Base-by-base conservation (phyloP, 305 asterid species). In the Solanum hybrid region DNA sequence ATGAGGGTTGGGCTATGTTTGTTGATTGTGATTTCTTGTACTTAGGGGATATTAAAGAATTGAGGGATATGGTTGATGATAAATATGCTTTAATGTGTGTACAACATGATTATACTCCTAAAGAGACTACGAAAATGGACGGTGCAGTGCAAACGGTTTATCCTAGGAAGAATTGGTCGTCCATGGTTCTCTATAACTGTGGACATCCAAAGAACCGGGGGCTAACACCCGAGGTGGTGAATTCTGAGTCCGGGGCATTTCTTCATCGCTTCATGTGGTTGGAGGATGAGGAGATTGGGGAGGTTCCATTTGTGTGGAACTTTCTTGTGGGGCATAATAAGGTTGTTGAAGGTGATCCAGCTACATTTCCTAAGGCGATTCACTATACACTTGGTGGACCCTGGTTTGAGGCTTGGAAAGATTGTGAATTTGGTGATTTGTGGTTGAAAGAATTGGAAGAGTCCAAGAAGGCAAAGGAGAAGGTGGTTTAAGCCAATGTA, bases 81-180 rank as follows among this genome's bases (percentile, higher is more conserved):
- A 93, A 92, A 86, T 95, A 92, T 88, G 99, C 97, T 11, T 64
- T 96, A 39, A 97, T 97, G 98, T 97, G 99, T 86, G 98, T 97
- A 9, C 96, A 95, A 87, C 99, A 97, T 90, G 98, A 97, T 89
- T 97, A 97, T 42, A 86, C 98, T 0, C 99, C 99, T 2, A 96
- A 95, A 40, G 99, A 97, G 89, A 96, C 97, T 0, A 96, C 98
- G 4, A 97, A 97, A 85, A 97, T 97, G 98, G 98, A 97, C 57
- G 99, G 98, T 2, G 99, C 97, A 1, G 96, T 96, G 46, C 99
- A 95, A 28, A 96, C 98, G 0, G 91, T 96, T 73, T 97, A 96
- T 91, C 99, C 98, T 2, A 92, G 98, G 92, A 97, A 97, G 98
- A 97, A 97, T 85, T 97, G 99, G 99, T 97, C 99, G 40, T 95